Evolutionary conservation across 2,329 filamentous ascomycete genomes (phyloP), one percentile per base, ranked within the genome.

Genomic region (Biscogniauxia sp.): DNA sequence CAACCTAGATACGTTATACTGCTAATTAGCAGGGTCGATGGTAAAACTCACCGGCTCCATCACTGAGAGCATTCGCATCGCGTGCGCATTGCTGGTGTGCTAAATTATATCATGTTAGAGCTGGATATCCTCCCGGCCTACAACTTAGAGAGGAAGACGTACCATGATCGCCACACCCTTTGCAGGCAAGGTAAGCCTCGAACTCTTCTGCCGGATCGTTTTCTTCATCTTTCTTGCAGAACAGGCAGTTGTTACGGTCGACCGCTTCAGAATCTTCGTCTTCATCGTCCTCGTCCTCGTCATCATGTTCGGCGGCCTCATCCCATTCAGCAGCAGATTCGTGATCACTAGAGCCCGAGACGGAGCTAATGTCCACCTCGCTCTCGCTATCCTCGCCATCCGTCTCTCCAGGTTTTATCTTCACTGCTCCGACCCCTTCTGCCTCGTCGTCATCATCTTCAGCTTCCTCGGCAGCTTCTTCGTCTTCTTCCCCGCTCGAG

Each of bases 51-150:
- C 91, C 84, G 74, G 88, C 83, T 63, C 86, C 83, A 65, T 82
- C 77, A 68, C 78, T 79, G 69, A 91, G 78, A 65, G 85, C 85
- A 61, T 84, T 84, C 73, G 86, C 85, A 73, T 90, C 85, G 72
- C 89, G 87, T 61, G 92, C 93, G 78, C 94, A 97, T 83, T 95
- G 90, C 75, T 90, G 88, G 80, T 98, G 94, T 71, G 93, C 94
- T 97, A 79, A 79, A 73, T 72, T 70, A 76, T 65, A 5, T 4
- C 15, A 60, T 65, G 73, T 84, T 70, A 82, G 78, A 68, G 28
- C 66, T 65, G 70, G 63, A 71, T 67, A 50, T 51, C 57, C 54
- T 57, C 65, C 63, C 59, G 61, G 62, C 65, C 45, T 50, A 62
- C 51, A 28, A 26, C 20, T 56, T 58, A 64, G 26, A 19, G 3